Evolutionary conservation across 2,329 filamentous ascomycete genomes (phyloP).

Genomic region (Colletotrichum melonis): DNA sequence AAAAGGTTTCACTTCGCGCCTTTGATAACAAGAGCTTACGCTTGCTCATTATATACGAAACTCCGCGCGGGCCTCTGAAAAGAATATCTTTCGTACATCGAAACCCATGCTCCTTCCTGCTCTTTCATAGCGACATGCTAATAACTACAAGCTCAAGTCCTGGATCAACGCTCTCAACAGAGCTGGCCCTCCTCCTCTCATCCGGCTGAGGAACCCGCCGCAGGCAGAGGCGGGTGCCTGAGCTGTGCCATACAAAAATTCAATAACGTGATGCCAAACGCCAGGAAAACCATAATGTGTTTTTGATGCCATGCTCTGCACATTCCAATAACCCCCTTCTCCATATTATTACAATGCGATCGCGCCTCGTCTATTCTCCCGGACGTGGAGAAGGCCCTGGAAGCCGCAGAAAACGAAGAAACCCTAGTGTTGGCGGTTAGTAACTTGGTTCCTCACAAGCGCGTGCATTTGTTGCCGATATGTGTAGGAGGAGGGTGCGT

Average conservation of each 20-base stretch:
- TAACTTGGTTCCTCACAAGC: not conserved
- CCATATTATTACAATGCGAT: constrained; percentile 72
- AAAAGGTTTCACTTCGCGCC: too few relatives aligned
- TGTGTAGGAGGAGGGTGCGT: not conserved
- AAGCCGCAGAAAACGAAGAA: constrained; percentile 94
- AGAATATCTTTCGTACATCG: too few relatives aligned
- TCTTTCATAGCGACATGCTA: not conserved
- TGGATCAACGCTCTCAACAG: not conserved
- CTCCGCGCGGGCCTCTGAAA: too few relatives aligned
- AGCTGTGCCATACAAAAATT: constrained; percentile 9
- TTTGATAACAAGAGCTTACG: too few relatives aligned
- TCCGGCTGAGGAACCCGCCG: not conserved
- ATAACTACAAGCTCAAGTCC: not conserved
- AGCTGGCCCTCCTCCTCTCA: not conserved
- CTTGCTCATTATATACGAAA: too few relatives aligned
- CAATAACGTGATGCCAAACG: constrained; percentile 33
- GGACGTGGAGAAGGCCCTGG: constrained; percentile 87
- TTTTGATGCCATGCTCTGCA: constrained; percentile 29
- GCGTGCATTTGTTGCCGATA: too few relatives aligned
- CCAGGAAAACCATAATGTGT: constrained; percentile 32
- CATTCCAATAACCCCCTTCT: not conserved
- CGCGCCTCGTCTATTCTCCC: constrained; percentile 84
- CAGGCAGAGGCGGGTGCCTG: constrained; percentile 3
- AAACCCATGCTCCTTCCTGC: not conserved
- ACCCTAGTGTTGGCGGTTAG: constrained; percentile 60